A percentile compares a stretch with the other conserved stretches of the same genome.
These are phyloP conservation scores for Stereum hirsutum DNA, from an alignment of 1,284 basidiomycete genomes.

Conservation along the genomic window DNA sequence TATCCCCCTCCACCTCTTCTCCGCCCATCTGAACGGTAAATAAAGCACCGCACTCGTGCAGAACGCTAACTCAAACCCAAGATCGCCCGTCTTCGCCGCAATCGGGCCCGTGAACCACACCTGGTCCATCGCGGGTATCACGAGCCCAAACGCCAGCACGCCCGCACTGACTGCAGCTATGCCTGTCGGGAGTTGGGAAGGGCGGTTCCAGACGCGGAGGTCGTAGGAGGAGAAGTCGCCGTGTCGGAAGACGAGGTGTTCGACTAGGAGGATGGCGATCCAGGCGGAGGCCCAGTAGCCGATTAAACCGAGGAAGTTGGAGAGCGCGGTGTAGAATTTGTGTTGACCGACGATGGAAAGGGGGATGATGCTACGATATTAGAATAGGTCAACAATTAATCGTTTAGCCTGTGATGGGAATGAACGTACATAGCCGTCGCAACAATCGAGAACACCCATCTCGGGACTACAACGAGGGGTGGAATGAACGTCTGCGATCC, in stretches of 20 bases:
- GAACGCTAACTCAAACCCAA: slow-evolving; percentile 72
- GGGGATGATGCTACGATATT: slow-evolving; percentile 30
- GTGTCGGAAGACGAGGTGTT: slow-evolving; percentile 56
- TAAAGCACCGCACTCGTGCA: slow-evolving; percentile 44
- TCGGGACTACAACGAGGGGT: slow-evolving; percentile 55
- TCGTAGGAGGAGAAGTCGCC: slow-evolving; percentile 44
- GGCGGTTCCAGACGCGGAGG: slow-evolving; percentile 42
- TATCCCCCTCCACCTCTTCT: slow-evolving; percentile 10
- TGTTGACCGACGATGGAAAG: slow-evolving; percentile 62
- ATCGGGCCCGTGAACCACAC: slow-evolving; percentile 70
- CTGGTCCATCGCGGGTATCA: slow-evolving; percentile 66
- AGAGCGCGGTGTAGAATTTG: slow-evolving; percentile 54
- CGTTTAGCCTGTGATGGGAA: background rate
- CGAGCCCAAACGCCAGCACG: slow-evolving; percentile 39
- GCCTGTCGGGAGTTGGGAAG: slow-evolving; percentile 52
- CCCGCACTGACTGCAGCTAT: slow-evolving; percentile 48
- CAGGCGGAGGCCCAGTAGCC: slow-evolving; percentile 63
- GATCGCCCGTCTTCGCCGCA: slow-evolving; percentile 60
- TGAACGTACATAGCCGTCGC: slow-evolving; percentile 67
- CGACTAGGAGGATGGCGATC: slow-evolving; percentile 47
- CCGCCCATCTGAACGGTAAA: slow-evolving; percentile 40
- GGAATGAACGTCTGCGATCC: slow-evolving; percentile 77
- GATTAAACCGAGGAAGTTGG: slow-evolving; percentile 65
- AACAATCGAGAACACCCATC: slow-evolving; percentile 81
- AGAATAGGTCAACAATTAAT: background rate